Base-by-base conservation (phyloP, 1,284 basidiomycete species). In the Trichosporon ovoides region DNA sequence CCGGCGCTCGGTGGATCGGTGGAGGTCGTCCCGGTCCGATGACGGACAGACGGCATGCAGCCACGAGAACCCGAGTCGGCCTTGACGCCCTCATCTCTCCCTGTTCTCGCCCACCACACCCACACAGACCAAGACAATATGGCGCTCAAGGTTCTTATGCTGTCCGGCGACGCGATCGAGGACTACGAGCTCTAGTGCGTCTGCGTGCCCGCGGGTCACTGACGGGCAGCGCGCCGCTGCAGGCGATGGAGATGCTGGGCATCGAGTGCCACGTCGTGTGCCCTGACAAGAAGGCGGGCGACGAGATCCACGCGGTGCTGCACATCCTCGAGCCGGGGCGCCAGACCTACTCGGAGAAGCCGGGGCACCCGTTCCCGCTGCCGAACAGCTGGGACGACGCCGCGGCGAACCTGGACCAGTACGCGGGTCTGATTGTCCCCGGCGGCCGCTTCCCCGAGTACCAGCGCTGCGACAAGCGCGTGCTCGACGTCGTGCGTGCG, bases 401-500 rank as follows among this genome's bases (percentile, higher is more conserved):
- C 33, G 37, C 53, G 6, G 53, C 50, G 53, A 54, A 56, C 40
- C 61, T 63, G 34, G 54, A 53, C 28, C 51, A 63, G 38, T 63
- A 60, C 28, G 61, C 56, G 1, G 58, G 61, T 22, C 58, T 63
- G n/a, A 34, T 63, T 33, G 58, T 63, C 43, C 61, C 61, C 22
- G 58, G 61, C 33, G 61, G 61, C 34, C 61, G 61, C 11, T 63
- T 63, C 56, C 61, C 61, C 5, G 61, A 63, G 58, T 53, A 56
- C 43, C 58, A 60, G 58, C 51, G 55, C n/a, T 56, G 38, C 51
- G 61, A 63, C 58, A 55, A 57, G 53, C 61, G 61, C 20, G 61
- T 60, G 14, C 58, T 63, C 36, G 58, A 63, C 37, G 38, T 63
- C 11, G 55, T 63, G 43, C 58, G 58, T 22, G 38, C 19, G 49